Evolutionary conservation across 2,329 filamentous ascomycete genomes (phyloP).

Genomic region (Hypoxylon sp.): DNA sequence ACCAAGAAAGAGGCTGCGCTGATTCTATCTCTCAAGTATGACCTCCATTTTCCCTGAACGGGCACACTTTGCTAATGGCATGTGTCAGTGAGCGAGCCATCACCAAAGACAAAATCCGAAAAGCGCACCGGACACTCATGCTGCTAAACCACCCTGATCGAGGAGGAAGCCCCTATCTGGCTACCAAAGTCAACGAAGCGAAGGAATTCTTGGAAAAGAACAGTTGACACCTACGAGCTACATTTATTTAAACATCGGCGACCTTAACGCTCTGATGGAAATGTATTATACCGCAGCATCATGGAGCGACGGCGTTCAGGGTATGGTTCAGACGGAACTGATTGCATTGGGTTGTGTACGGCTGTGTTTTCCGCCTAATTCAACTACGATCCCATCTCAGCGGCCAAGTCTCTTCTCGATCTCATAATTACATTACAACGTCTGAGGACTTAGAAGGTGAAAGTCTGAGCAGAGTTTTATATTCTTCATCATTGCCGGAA

Average conservation of each 20-base stretch:
- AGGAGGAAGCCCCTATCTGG: constrained; percentile 94
- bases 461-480: not conserved
- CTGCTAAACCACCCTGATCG: constrained; percentile 97
- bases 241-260: not conserved
- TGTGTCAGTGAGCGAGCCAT: constrained; percentile 80
- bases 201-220: constrained; percentile 95
- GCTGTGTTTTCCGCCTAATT: constrained; percentile 29
- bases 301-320: constrained; percentile 51
- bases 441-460: not conserved
- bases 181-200: constrained; percentile 98
- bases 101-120: constrained; percentile 93
- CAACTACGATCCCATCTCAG: constrained; percentile 15
- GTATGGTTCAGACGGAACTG: constrained; percentile 29
- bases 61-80: constrained; percentile 17
- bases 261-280: constrained; percentile 2
- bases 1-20: constrained; percentile 89
- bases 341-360: constrained; percentile 28
- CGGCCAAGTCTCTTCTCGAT: constrained; percentile 42
- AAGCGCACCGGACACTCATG: constrained; percentile 96
- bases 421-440: constrained; percentile 9
- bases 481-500: not conserved
- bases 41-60: not conserved
- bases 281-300: constrained; percentile 44
- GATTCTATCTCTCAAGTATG: constrained; percentile 89
- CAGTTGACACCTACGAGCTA: constrained; percentile 28